A percentile compares a stretch with the other conserved stretches of the same genome.
Evolutionary conservation across 1,284 basidiomycete genomes (phyloP).

Genomic region (Pseudozyma sp.): DNA sequence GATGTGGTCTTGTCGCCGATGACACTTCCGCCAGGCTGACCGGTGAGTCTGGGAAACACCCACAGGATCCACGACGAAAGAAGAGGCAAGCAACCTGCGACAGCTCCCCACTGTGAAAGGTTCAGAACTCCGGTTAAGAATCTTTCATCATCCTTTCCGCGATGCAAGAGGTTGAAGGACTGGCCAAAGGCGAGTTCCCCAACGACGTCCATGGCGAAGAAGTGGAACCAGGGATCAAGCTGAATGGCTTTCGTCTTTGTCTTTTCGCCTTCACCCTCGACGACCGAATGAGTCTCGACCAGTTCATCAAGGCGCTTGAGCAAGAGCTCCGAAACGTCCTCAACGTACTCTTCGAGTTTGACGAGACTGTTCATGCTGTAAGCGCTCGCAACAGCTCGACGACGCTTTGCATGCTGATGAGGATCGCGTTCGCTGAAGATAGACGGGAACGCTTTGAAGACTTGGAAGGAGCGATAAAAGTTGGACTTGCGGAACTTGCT

Average conservation of each 20-base stretch:
- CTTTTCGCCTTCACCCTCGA: constrained; percentile 3
- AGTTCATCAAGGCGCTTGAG: constrained; percentile 43
- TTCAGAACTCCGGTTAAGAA: constrained; percentile 55
- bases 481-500: constrained; percentile 55
- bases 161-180: constrained; percentile 44
- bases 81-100: constrained; percentile 46
- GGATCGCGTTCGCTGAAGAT: constrained; percentile 61
- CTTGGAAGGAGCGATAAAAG: constrained; percentile 49
- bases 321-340: constrained; percentile 45
- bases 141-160: constrained; percentile 35
- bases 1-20: constrained; percentile 50
- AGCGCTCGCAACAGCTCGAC: constrained; percentile 52
- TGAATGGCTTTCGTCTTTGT: constrained; percentile 31
- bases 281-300: constrained; percentile 30
- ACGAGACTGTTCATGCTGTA: constrained; percentile 58
- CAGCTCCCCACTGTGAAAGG: constrained; percentile 55
- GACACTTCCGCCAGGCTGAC: constrained; percentile 52
- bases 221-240: constrained; percentile 55
- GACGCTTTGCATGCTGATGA: constrained; percentile 48
- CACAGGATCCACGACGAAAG: constrained; percentile 38
- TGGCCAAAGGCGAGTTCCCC: constrained; percentile 56
- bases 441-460: constrained; percentile 49
- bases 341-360: constrained; percentile 59
- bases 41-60: constrained; percentile 40
- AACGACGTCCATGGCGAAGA: constrained; percentile 60